These are phyloP conservation scores for Fonsecaea pedrosoi DNA, from an alignment of 2,329 filamentous ascomycete genomes.

Conservation along the genomic window DNA sequence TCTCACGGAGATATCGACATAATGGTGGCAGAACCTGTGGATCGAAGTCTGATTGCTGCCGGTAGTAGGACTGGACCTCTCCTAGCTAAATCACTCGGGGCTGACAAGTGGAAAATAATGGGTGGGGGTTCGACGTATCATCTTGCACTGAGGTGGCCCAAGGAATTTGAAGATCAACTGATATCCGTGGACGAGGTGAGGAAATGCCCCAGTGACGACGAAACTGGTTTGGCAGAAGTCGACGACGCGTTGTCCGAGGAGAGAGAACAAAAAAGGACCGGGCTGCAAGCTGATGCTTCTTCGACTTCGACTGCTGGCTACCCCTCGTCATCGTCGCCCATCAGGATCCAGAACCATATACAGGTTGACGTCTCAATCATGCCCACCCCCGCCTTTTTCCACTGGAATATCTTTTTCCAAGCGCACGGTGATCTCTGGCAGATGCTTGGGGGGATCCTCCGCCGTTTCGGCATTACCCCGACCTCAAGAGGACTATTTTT, in stretches of 20 bases:
- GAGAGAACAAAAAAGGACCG: neutral
- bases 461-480: constrained; percentile 69
- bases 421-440: constrained; percentile 76
- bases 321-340: neutral
- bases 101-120: constrained; percentile 28
- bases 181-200: neutral
- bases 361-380: constrained; percentile 74
- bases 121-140: constrained; percentile 46
- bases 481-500: constrained; percentile 70
- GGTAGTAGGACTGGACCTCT: constrained; percentile 18
- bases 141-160: constrained; percentile 36
- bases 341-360: constrained; percentile 50
- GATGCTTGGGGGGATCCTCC: constrained; percentile 68
- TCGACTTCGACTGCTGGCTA: neutral
- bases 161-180: constrained; percentile 14
- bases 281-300: neutral
- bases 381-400: constrained; percentile 50
- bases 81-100: constrained; percentile 27
- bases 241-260: neutral
- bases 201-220: neutral
- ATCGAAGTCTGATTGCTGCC: constrained; percentile 30
- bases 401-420: constrained; percentile 72
- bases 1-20: constrained; percentile 78
- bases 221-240: neutral
- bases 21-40: constrained; percentile 60